phyloP scores from a whole-genome alignment of 176 grass and related monocot species.

The Oryza coarctata region DNA sequence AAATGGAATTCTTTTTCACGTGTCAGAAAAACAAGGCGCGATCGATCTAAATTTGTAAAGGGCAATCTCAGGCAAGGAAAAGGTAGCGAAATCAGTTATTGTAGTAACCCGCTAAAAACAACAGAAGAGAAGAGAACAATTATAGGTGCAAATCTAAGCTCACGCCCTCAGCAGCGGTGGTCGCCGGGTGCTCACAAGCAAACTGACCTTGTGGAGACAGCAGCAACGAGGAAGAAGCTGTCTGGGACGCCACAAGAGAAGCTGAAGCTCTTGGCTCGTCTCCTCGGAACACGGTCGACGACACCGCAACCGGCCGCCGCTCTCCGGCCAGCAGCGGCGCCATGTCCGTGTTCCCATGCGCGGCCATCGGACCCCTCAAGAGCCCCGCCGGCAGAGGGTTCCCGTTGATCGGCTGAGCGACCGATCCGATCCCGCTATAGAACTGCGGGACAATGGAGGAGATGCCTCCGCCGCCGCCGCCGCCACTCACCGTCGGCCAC shows the following conservation, averaged over 20 bases:
- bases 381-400: conserved; percentile 48
- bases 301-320: conserved; percentile 30
- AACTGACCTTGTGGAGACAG: conserved; percentile 63
- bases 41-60: conserved; percentile 38
- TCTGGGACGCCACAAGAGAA: conserved; percentile 34
- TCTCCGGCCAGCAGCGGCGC: conserved; percentile 27
- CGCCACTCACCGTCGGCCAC: conserved; percentile 30
- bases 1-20: conserved; percentile 16
- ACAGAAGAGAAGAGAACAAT: background rate
- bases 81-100: conserved; percentile 33
- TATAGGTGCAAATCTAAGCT: conserved; percentile 99
- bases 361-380: conserved; percentile 53
- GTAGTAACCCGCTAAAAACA: conserved; percentile 25
- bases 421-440: conserved; percentile 60
- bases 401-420: conserved; percentile 68
- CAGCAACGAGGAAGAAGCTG: conserved; percentile 45
- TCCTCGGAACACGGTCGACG: conserved; percentile 27
- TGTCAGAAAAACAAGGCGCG: conserved; percentile 35
- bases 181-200: conserved; percentile 48
- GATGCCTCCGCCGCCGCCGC: conserved; percentile 21
- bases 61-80: conserved; percentile 7
- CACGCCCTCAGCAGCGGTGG: conserved; percentile 53
- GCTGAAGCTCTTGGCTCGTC: conserved; percentile 33
- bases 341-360: conserved; percentile 31
- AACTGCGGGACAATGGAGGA: conserved; percentile 41